phyloP scores from a whole-genome alignment of 2,329 filamentous ascomycete genomes.

The Achaetomium macrosporum region DNA sequence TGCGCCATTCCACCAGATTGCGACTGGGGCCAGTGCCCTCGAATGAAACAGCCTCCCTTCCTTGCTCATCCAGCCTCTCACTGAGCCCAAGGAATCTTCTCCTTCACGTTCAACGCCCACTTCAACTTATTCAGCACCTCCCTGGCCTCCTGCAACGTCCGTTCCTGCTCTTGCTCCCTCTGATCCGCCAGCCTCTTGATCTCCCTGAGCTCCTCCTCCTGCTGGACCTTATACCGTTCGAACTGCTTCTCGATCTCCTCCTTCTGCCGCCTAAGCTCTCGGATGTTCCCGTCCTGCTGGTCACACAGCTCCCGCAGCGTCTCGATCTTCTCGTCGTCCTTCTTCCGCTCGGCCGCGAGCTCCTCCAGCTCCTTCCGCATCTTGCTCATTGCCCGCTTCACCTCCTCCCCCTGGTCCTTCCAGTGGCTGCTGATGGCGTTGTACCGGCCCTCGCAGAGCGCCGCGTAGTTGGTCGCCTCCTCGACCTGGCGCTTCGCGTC shows the following conservation, averaged over 20 bases:
- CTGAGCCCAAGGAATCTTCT: conserved; percentile 51
- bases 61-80: conserved; percentile 32
- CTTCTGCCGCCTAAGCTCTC: conserved; percentile 55
- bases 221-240: conserved; percentile 57
- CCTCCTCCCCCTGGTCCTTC: conserved; percentile 59
- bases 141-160: conserved; percentile 51
- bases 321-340: conserved; percentile 58
- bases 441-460: conserved; percentile 65
- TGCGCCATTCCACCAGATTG: no score
- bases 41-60: no score
- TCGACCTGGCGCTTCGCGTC: conserved; percentile 60
- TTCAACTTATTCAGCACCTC: conserved; percentile 61
- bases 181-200: conserved; percentile 53
- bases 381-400: conserved; percentile 45
- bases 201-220: conserved; percentile 53
- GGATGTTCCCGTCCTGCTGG: conserved; percentile 65
- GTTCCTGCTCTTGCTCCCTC: conserved; percentile 57
- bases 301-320: conserved; percentile 64
- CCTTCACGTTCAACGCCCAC: conserved; percentile 66
- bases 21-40: no score
- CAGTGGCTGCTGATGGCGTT: conserved; percentile 61
- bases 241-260: conserved; percentile 55
- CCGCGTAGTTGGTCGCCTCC: conserved; percentile 57
- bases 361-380: conserved; percentile 49
- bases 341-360: conserved; percentile 49